Base-by-base conservation (phyloP, 768 basidiomycete species). In the Suillus tomentosus region DNA sequence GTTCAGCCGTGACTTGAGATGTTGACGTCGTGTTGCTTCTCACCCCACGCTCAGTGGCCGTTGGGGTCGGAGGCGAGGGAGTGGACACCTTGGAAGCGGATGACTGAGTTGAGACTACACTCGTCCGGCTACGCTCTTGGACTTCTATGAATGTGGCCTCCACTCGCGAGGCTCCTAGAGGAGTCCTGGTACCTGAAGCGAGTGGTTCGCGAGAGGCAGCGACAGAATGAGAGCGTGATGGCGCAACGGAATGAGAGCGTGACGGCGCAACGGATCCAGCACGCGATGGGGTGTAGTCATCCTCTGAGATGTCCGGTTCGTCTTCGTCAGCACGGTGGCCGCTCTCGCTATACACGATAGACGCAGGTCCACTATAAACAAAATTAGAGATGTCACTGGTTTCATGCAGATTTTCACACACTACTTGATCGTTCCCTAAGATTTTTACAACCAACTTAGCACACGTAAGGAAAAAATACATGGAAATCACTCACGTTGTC, bases 301-400 rank as follows among this genome's bases (percentile, higher is more conserved):
- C 90, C 72, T 91, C 90, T 0, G 87, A 85, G 14, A 74, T 71
- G 65, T 91, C 89, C 0, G 79, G 80, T 67, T 92, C 91, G 42
- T 91, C 90, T 71, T 92, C 90, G 42, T 90, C 89, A 5, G 83
- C 80, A 62, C 90, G 84, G 66, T 87, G 85, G 0, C 91, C 90
- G 60, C 89, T 83, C 76, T 93, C 91, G 71, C 90, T 92, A 77
- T 91, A 92, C 13, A 93, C 84, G 62, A 93, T 93, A 8, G 87
- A 85, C 0, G 90, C 91, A 3, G 91, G 91, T 19, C 91, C 91
- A 65, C 91, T 92, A 65, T 36, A 27, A 62, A 48, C 24, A 65
- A n/a, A 51, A 65, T 55, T 14, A 62, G 56, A 64, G 50, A 36
- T 22, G 24, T 19, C 34, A 31, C 24, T 50, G 19, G 13, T 37